Conservation (phyloP, 1,284 basidiomycete species). For the Ganoderma lucidum region DNA sequence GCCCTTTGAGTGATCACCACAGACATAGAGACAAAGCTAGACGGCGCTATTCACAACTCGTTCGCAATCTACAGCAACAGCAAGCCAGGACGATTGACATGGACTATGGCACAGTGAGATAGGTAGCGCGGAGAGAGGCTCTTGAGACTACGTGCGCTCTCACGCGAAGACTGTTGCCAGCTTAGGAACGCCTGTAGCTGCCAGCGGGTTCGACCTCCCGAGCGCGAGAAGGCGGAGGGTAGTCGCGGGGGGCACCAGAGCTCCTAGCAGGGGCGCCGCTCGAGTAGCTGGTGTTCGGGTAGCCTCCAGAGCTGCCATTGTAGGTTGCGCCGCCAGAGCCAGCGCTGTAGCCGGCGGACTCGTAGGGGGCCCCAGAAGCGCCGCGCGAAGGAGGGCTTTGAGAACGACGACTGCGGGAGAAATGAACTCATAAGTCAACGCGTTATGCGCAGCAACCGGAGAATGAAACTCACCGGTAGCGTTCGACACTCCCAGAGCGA, state of each 20-base stretch:
- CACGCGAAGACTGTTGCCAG: constrained; percentile 1
- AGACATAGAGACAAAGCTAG: background rate
- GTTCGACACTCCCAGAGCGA: constrained; percentile 49
- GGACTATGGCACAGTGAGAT: background rate
- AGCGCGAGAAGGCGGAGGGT: constrained; percentile 57
- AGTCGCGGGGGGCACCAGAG: constrained; percentile 59
- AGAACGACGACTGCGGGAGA: constrained; percentile 67
- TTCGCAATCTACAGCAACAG: background rate
- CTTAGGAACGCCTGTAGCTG: constrained; percentile 49
- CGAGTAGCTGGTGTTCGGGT: constrained; percentile 56
- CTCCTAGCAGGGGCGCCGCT: constrained; percentile 50
- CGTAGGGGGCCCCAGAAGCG: constrained; percentile 46
- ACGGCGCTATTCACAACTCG: background rate
- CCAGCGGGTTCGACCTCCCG: constrained; percentile 52
- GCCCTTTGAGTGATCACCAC: constrained; percentile 4
- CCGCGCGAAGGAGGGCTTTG: constrained; percentile 64
- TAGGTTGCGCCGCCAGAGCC: constrained; percentile 60
- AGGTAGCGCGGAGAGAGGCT: constrained; percentile 10
- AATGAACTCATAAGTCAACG: background rate
- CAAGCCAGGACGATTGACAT: constrained; percentile 3
- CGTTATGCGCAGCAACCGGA: background rate
- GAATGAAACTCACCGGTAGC: constrained; percentile 58
- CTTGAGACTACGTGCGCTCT: constrained; percentile 2
- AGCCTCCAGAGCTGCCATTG: constrained; percentile 47
- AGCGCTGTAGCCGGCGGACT: constrained; percentile 47